Evolutionary conservation across 1,284 basidiomycete species (phyloP).

Genomic region (Marasmius oreades): DNA sequence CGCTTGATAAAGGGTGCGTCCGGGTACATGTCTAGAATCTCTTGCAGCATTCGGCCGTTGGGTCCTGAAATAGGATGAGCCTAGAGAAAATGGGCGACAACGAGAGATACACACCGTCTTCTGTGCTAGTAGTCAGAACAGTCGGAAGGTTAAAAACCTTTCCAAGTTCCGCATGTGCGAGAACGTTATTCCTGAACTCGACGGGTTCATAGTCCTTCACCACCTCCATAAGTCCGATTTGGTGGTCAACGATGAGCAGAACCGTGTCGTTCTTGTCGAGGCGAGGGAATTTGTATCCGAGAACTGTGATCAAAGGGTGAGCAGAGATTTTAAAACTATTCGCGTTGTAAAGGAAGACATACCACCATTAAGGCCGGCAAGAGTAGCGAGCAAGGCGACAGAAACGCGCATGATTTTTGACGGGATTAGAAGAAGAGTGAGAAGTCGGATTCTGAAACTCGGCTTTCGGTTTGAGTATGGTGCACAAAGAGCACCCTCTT

Average conservation of each 20-base stretch:
- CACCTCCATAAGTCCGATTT: slow-evolving; percentile 43
- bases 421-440: too few species aligned
- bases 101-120: not conserved
- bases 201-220: slow-evolving; percentile 35
- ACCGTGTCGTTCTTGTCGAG: slow-evolving; percentile 33
- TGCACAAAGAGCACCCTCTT: too few species aligned
- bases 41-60: slow-evolving; percentile 40
- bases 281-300: not conserved
- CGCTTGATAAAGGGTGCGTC: slow-evolving; percentile 41
- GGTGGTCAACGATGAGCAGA: slow-evolving; percentile 44
- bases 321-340: not conserved
- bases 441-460: too few species aligned
- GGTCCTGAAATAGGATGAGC: slow-evolving; percentile 32
- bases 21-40: slow-evolving; percentile 41
- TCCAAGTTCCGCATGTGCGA: slow-evolving; percentile 42
- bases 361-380: not conserved
- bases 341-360: not conserved
- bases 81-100: too few species aligned
- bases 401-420: not conserved
- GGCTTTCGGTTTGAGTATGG: too few species aligned
- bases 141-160: slow-evolving; percentile 42
- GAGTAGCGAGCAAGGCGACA: not conserved
- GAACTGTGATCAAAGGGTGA: slow-evolving; percentile 21
- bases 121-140: slow-evolving; percentile 36
- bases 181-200: slow-evolving; percentile 40